Base-by-base conservation (phyloP, 805 yeast genomes). In the Ascoidea asiatica region DNA sequence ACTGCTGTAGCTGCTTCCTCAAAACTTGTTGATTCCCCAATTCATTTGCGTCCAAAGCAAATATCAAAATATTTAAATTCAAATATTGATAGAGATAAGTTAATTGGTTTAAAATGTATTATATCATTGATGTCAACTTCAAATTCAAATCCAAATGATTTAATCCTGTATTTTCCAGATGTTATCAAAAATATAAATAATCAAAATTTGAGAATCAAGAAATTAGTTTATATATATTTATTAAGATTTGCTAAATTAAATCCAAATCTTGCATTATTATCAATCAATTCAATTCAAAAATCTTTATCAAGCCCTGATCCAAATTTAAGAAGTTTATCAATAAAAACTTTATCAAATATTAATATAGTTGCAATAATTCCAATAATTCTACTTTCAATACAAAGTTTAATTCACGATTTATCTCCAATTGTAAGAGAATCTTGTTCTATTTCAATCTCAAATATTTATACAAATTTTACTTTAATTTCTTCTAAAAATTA, bases 231-330 rank as follows among this genome's bases (percentile, higher is more conserved):
- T 61, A 68, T 81, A 1, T 86, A 85, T 52, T 63, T 92, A 42
- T 64, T 79, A 39, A 70, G 83, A 45, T 87, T 77, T 58, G 92
- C 95, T 20, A 94, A 86, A 49, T 60, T 68, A 45, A 89, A 86
- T 52, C 95, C 92, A 7, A 95, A 89, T 58, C 72, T 85, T n/a
- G 92, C 97, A 2, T 69, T 92, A 19, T 67, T 92, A 40, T 78
- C 95, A 1, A 84, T 92, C 51, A 92, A 92, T 60, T 84, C 97
- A 1, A 83, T 92, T 42, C 98, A 92, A 59, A 87, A 84, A 60
- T 71, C 86, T 1, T 62, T 90, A 22, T 66, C 72, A 7, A 95
- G 87, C 53, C 76, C 77, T 51, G 73, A 72, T 48, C 81, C 94
- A 1, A 70, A 75, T 8, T 66, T 72, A 17, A 67, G 97, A 50